These are phyloP conservation scores for Ophiostoma perfectum DNA, from an alignment of 2,329 filamentous ascomycete genomes.

Conservation along the genomic window DNA sequence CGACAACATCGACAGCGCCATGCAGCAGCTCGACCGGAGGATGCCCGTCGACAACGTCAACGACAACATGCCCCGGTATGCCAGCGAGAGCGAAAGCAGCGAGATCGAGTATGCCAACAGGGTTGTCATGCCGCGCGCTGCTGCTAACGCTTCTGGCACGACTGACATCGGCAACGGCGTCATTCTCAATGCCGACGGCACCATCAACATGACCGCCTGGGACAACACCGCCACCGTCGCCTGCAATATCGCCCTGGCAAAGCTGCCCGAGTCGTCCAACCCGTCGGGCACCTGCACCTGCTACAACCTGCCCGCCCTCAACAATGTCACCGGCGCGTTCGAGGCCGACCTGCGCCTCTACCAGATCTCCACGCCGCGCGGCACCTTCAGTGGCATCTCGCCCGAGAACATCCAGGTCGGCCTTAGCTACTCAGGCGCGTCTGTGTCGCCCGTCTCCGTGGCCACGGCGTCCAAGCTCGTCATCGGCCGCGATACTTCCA, in stretches of 20 bases:
- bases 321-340: slow-evolving; percentile 9
- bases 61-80: slow-evolving; percentile 18
- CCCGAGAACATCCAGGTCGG: slow-evolving; percentile 50
- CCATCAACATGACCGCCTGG: slow-evolving; percentile 54
- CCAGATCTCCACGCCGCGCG: slow-evolving; percentile 54
- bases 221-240: slow-evolving; percentile 50
- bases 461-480: slow-evolving; percentile 28
- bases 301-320: slow-evolving; percentile 20
- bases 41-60: slow-evolving; percentile 27
- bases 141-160: slow-evolving; percentile 13
- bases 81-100: not conserved
- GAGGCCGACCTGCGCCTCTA: slow-evolving; percentile 7
- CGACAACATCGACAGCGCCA: slow-evolving; percentile 21
- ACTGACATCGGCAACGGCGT: slow-evolving; percentile 28
- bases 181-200: slow-evolving; percentile 39
- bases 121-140: slow-evolving; percentile 25
- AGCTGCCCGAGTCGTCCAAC: slow-evolving; percentile 57
- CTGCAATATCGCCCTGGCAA: slow-evolving; percentile 53
- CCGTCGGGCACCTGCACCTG: slow-evolving; percentile 60
- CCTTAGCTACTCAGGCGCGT: slow-evolving; percentile 51
- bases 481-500: slow-evolving; percentile 23
- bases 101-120: slow-evolving; percentile 23
- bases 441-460: slow-evolving; percentile 41
- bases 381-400: slow-evolving; percentile 47
- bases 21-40: slow-evolving; percentile 29